Conservation (phyloP, 1,139 yeast genomes). For the Hyphopichia fennica region DNA sequence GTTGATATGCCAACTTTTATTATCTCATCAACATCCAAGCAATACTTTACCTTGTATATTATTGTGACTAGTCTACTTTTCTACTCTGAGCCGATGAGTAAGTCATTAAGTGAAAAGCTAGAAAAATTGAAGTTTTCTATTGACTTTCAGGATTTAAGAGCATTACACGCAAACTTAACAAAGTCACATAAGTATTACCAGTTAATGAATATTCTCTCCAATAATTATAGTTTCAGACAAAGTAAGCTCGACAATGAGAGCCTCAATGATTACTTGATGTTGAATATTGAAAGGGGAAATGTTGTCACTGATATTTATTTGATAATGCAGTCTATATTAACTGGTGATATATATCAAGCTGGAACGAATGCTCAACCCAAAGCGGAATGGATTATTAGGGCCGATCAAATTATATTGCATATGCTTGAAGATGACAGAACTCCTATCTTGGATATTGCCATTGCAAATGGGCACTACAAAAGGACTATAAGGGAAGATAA, state of each 20-base stretch:
- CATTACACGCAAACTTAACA: constrained; percentile 28
- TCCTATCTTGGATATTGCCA: constrained; percentile 42
- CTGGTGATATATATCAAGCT: constrained; percentile 30
- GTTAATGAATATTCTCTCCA: constrained; percentile 21
- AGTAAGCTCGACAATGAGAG: constrained; percentile 33
- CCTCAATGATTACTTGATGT: constrained; percentile 33
- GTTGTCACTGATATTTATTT: constrained; percentile 36
- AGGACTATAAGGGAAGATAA: constrained; percentile 51
- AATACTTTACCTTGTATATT: constrained; percentile 40
- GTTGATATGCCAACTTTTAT: constrained; percentile 44
- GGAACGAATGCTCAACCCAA: constrained; percentile 16
- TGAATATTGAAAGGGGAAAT: constrained; percentile 28
- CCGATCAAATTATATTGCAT: constrained; percentile 48
- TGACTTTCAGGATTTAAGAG: constrained; percentile 39
- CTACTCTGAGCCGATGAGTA: constrained; percentile 45
- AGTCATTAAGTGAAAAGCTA: constrained; percentile 31
- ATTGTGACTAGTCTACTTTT: constrained; percentile 36
- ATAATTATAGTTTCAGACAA: constrained; percentile 41
- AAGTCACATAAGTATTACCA: constrained; percentile 28
- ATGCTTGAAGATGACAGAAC: constrained; percentile 44
- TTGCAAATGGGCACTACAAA: constrained; percentile 40
- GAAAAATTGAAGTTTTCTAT: constrained; percentile 44
- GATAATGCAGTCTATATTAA: constrained; percentile 39
- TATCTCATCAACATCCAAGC: constrained; percentile 42
- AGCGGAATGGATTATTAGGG: constrained; percentile 60